Evolutionary conservation across 345 rosid species (phyloP), one percentile per base, ranked within the genome.

Genomic region (Mercurialis annua): DNA sequence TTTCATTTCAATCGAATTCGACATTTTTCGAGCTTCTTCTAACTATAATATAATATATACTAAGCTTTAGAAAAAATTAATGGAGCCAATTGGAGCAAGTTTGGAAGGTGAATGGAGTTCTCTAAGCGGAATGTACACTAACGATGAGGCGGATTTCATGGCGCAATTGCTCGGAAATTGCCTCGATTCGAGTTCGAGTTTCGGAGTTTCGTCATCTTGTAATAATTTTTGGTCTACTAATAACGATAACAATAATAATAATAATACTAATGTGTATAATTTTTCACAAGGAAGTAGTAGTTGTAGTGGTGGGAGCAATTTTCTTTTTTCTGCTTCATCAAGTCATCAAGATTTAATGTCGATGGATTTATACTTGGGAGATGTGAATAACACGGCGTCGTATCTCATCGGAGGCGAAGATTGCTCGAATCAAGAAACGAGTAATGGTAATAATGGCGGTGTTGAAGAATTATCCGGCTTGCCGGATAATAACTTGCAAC

Each of bases 131-230:
- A 73, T 84, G 72, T 77, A 71, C 60, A 74, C 88, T 27, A 62
- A 71, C 47, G 93, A 92, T 52, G 98, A 92, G 74, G 81, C 84
- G 52, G 87, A 92, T 59, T 85, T 89, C 83, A 76, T 85, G 89
- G 84, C 84, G 38, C 87, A 86, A 30, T 75, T 90, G 76, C 86
- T 87, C 1, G 80, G 76, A 2, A 74, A 77, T 33, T 76, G 53
- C 68, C 72, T 65, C 11, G 78, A 66, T 46, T 68, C 42, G 8
- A 60, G 24, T 38, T 67, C 76, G 3, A 65, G 62, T 54, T 59
- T 64, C 2, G 80, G 68, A 27, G 63, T 63, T 71, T 68, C 72
- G 61, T 70, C 78, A 1, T 40, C 44, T 6, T 20, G 53, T n/a
- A n/a, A n/a, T n/a, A n/a, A n/a, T 34, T 69, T 60, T 64, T 74